These are phyloP conservation scores for Verticillium zaregamsianum DNA, from an alignment of 2,329 filamentous ascomycete genomes.

Conservation along the genomic window DNA sequence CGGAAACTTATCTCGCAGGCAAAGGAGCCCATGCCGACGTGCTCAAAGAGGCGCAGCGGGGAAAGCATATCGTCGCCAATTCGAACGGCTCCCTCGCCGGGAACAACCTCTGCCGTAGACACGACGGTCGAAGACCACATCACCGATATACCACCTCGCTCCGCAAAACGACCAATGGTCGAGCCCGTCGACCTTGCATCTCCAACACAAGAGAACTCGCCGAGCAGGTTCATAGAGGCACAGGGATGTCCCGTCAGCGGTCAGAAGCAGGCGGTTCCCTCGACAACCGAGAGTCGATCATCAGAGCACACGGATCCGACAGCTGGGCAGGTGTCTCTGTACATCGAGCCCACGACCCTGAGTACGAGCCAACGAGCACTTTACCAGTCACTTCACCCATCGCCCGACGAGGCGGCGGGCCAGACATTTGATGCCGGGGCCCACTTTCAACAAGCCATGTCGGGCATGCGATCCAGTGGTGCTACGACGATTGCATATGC, in stretches of 20 bases:
- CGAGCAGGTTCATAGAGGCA: not conserved
- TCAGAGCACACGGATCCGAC: not conserved
- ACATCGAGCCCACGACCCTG: constrained; percentile 27
- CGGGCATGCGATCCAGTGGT: constrained; percentile 21
- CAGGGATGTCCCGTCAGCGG: not conserved
- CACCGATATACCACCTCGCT: not conserved
- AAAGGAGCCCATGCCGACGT: not conserved
- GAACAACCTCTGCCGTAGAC: not conserved
- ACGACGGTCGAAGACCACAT: not conserved
- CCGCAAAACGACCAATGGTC: not conserved
- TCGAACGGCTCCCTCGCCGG: not conserved
- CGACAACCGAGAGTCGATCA: not conserved
- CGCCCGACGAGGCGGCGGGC: constrained; percentile 6
- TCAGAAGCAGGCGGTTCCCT: constrained; percentile 2
- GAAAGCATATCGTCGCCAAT: not conserved
- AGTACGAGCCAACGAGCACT: constrained; percentile 32
- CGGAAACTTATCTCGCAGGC: not conserved
- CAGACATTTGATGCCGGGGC: constrained; percentile 6
- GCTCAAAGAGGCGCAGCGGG: not conserved
- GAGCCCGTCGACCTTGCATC: not conserved
- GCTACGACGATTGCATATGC: constrained; percentile 28
- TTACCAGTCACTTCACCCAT: constrained; percentile 25
- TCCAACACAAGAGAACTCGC: not conserved
- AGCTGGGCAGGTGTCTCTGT: constrained; percentile 17
- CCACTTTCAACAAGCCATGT: constrained; percentile 1